Evolutionary conservation across 2,329 filamentous ascomycete species (phyloP).

Genomic region (Fusarium xylarioides): DNA sequence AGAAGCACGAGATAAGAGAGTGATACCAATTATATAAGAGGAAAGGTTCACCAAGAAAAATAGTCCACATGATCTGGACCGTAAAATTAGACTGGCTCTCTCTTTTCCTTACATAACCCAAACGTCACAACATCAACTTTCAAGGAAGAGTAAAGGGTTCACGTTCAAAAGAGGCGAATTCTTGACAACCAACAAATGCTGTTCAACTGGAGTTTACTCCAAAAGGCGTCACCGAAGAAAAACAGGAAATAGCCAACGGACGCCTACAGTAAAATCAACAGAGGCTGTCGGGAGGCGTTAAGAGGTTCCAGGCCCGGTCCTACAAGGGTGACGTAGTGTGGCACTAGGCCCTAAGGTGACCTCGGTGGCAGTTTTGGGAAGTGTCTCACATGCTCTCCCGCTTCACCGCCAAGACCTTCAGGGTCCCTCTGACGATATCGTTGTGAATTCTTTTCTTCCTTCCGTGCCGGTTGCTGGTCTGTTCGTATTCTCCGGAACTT

Average conservation of each 20-base stretch:
- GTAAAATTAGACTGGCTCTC: background rate
- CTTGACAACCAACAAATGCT: background rate
- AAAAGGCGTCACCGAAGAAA: conserved; percentile 26
- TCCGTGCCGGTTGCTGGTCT: conserved; percentile 6
- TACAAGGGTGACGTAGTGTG: conserved; percentile 39
- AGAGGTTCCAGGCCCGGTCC: conserved; percentile 16
- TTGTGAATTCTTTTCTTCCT: conserved; percentile 1
- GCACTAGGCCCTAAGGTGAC: conserved; percentile 22
- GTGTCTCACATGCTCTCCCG: conserved; percentile 35
- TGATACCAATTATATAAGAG: background rate
- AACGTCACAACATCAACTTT: conserved; percentile 19
- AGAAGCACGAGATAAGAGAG: conserved; percentile 8
- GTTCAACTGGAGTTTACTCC: background rate
- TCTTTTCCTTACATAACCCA: conserved; percentile 5
- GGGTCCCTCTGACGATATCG: conserved; percentile 13
- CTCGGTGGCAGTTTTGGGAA: conserved; percentile 40
- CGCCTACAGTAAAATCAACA: background rate
- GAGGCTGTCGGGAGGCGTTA: background rate
- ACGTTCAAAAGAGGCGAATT: background rate
- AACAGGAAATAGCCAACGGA: conserved; percentile 11
- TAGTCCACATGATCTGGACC: conserved; percentile 28
- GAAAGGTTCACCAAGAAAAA: conserved; percentile 11
- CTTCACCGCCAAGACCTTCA: conserved; percentile 35
- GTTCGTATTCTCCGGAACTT: conserved; percentile 1
- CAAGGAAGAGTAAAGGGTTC: background rate